Base-by-base conservation (phyloP, 495 filamentous ascomycete species). In the Xylaria nigripes region DNA sequence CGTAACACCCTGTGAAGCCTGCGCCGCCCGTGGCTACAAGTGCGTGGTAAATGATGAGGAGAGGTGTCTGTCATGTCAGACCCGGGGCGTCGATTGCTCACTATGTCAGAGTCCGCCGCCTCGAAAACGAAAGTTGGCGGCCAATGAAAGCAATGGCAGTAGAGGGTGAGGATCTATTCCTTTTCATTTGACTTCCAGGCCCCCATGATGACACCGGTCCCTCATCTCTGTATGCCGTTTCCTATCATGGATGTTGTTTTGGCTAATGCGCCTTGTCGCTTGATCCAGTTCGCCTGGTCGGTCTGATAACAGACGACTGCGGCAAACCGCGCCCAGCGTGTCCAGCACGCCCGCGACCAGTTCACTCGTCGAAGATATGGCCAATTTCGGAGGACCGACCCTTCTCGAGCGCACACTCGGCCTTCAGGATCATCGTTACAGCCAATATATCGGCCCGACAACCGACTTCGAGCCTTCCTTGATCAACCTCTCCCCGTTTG, bases 41-140 rank as follows among this genome's bases (percentile, higher is more conserved):
- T 98, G 93, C 73, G 89, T 94, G 51, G 87, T 95, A 71, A 86
- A 90, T 65, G 81, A 83, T 42, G 83, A 82, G 32, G 76, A 78
- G 24, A 76, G 72, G 61, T 86, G 83, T 66, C 72, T 83, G 52
- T 72, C 82, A 30, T 86, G 83, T 64, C 76, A 81, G 64, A 76
- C 78, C 65, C 79, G 76, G 59, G 77, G 76, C 41, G 75, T 78
- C 61, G 78, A 81, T 24, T 86, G 83, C 64, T 84, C 83, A 6
- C 76, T 85, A 66, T 71, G 76, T 27, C 79, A 80, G 44, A 87
- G 89, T 52, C 76, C 81, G 21, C 81, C 80, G 52, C 78, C 82
- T 29, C 81, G 84, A 72, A 95, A 86, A 78, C 82, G 82, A 69
- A 90, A 84, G 76, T 61, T 83, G 59, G 78, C 78, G 61, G 70